phyloP scores from a whole-genome alignment of 176 grass and related monocot species.

The Phragmites australis region DNA sequence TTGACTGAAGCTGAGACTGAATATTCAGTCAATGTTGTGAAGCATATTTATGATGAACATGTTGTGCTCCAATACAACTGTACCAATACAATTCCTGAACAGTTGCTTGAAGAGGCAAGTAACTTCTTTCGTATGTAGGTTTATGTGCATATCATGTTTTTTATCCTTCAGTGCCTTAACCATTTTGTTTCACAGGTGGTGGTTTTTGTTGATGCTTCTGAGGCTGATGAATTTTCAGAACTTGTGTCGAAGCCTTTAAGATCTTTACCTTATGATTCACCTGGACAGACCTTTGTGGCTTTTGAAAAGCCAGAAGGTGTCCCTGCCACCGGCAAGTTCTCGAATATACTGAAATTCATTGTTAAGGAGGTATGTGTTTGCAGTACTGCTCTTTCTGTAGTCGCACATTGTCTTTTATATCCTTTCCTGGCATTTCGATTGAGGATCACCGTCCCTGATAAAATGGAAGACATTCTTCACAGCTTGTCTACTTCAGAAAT shows the following conservation, averaged over 20 bases:
- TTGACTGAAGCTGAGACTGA: conserved; percentile 98
- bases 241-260: conserved; percentile 65
- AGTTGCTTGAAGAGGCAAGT: conserved; percentile 84
- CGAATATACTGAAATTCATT: conserved; percentile 90
- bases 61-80: conserved; percentile 95
- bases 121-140: conserved; percentile 14
- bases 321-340: conserved; percentile 78
- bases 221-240: conserved; percentile 92
- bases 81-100: conserved; percentile 97
- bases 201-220: conserved; percentile 93
- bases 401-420: neutral
- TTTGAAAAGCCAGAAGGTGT: conserved; percentile 95
- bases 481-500: neutral
- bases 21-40: conserved; percentile 95
- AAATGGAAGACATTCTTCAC: neutral
- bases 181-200: conserved; percentile 54
- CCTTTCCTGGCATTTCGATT: conserved; percentile 12
- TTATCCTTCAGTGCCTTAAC: conserved; percentile 26
- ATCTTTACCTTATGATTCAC: conserved; percentile 81
- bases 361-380: conserved; percentile 84
- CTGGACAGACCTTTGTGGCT: conserved; percentile 91
- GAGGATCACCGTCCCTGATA: neutral
- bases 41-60: conserved; percentile 88
- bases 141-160: neutral
- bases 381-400: neutral